Percentiles rank a stretch among this genome's conserved stretches.
Conservation (phyloP, 371 early-diverging fungal genomes). For the Coemansia linderi region DNA sequence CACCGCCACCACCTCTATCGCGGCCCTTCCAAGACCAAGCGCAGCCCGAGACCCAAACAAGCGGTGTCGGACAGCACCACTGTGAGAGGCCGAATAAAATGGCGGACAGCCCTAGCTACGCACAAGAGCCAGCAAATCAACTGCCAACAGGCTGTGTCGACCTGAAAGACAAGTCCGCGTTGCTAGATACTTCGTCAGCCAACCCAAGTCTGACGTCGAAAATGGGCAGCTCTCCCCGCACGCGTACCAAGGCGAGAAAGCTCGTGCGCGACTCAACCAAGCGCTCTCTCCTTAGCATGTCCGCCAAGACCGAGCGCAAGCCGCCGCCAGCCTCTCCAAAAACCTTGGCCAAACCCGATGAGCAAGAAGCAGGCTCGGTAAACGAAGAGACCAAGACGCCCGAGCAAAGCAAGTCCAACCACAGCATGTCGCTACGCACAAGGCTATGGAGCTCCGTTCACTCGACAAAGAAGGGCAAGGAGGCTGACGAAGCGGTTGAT, state of each 20-base stretch:
- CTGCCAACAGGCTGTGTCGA: background rate
- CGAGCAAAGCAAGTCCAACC: constrained; percentile 9
- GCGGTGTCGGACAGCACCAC: background rate
- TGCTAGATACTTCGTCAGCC: constrained; percentile 44
- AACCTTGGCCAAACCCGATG: background rate
- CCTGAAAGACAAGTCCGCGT: constrained; percentile 1
- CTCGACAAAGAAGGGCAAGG: background rate
- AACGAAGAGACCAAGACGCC: background rate
- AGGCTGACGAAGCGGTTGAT: background rate
- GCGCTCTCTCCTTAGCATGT: constrained; percentile 8
- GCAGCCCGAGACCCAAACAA: background rate
- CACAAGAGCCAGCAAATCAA: background rate
- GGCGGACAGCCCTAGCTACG: background rate
- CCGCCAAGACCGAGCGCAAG: background rate
- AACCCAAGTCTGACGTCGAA: constrained; percentile 26
- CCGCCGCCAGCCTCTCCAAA: background rate
- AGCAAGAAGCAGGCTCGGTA: background rate
- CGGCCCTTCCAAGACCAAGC: background rate
- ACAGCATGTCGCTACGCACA: constrained; percentile 15
- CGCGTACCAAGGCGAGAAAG: constrained; percentile 35
- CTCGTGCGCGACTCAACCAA: constrained; percentile 24
- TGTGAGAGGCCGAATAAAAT: background rate
- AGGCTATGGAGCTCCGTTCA: constrained; percentile 12
- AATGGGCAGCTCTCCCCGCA: background rate
- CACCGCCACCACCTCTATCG: background rate